These are phyloP conservation scores for Geosmithia flava DNA, from an alignment of 2,329 filamentous ascomycete genomes.

Conservation along the genomic window DNA sequence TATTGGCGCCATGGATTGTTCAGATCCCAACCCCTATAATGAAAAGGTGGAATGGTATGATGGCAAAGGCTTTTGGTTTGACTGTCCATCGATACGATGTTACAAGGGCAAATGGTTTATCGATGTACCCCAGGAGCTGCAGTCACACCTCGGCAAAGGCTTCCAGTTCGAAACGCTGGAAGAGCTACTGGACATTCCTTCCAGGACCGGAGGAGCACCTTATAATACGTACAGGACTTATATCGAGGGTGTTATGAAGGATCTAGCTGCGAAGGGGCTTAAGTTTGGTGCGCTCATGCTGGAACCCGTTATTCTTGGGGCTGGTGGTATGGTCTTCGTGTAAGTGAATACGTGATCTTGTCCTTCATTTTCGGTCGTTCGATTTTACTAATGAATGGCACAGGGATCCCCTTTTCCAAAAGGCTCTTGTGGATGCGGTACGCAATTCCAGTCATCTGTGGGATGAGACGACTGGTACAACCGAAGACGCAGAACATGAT, in stretches of 20 bases:
- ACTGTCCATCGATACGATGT: constrained; percentile 62
- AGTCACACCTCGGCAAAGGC: constrained; percentile 26
- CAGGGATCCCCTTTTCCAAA: constrained; percentile 73
- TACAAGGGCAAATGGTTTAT: constrained; percentile 54
- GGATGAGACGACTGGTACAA: constrained; percentile 1
- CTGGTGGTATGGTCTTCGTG: constrained; percentile 74
- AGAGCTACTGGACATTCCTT: constrained; percentile 47
- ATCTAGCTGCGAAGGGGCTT: constrained; percentile 39
- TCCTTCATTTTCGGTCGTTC: not conserved
- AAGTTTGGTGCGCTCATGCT: constrained; percentile 69
- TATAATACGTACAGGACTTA: constrained; percentile 44
- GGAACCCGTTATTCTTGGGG: constrained; percentile 70
- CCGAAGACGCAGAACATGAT: constrained; percentile 11
- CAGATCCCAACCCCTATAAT: constrained; percentile 67
- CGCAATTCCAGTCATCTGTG: constrained; percentile 48
- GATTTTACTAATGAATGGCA: not conserved
- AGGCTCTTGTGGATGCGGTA: constrained; percentile 54
- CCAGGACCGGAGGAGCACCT: constrained; percentile 29
- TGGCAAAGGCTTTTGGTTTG: constrained; percentile 69
- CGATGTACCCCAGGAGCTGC: constrained; percentile 18
- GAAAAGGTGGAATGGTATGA: constrained; percentile 80
- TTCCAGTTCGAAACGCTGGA: constrained; percentile 33
- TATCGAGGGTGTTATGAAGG: constrained; percentile 41
- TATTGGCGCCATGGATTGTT: constrained; percentile 77
- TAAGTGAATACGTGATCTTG: constrained; percentile 24